Conservation (phyloP, 805 yeast species). For the Metschnikowia continentalis region DNA sequence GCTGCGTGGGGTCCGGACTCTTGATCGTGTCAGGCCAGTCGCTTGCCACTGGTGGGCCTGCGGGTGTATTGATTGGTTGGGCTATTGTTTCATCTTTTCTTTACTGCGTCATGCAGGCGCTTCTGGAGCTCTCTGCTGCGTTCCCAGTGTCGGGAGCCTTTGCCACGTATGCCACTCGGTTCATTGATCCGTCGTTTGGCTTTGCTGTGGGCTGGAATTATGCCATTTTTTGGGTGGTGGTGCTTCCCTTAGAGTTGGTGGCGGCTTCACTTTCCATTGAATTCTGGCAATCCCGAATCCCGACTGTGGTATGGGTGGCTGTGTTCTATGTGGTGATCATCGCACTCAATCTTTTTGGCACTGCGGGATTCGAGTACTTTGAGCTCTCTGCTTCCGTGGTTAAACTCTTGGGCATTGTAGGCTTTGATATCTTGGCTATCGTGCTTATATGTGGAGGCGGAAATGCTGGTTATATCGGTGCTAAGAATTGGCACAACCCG, state of each 20-base stretch:
- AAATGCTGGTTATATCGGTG: conserved; percentile 36
- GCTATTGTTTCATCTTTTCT: conserved; percentile 36
- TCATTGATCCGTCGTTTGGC: conserved; percentile 43
- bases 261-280: conserved; percentile 39
- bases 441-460: conserved; percentile 39
- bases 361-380: conserved; percentile 36
- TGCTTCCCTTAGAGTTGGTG: conserved; percentile 40
- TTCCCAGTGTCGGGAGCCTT: conserved; percentile 40
- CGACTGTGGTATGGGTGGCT: conserved; percentile 40
- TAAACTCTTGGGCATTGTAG: conserved; percentile 37
- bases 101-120: conserved; percentile 42
- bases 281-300: conserved; percentile 37
- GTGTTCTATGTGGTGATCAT: conserved; percentile 36
- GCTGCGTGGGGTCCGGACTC: conserved; percentile 41
- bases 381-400: conserved; percentile 34
- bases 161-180: conserved; percentile 37
- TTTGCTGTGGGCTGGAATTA: conserved; percentile 46
- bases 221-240: conserved; percentile 42
- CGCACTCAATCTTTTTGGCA: conserved; percentile 30
- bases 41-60: conserved; percentile 33
- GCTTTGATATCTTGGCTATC: conserved; percentile 38
- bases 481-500: conserved; percentile 33
- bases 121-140: conserved; percentile 37
- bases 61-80: conserved; percentile 37
- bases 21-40: conserved; percentile 39